These are phyloP conservation scores for Elsinoe fawcettii DNA, from an alignment of 2,329 filamentous ascomycete genomes.

Conservation along the genomic window DNA sequence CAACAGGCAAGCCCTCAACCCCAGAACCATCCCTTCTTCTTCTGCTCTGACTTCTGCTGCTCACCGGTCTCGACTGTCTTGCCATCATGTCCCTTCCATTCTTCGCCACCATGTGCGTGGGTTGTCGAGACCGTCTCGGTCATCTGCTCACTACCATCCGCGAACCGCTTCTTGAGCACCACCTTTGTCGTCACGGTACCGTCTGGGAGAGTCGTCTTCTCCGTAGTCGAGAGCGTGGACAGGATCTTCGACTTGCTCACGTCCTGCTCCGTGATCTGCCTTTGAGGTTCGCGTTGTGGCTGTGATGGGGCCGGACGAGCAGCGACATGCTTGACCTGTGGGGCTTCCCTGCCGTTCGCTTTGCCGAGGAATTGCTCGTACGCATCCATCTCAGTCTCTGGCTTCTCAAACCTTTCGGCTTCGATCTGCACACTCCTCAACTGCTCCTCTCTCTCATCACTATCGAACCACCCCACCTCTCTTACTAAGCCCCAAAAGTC, in stretches of 20 bases:
- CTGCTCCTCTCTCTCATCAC: constrained; percentile 14
- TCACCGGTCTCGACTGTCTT: constrained; percentile 6
- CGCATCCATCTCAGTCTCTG: constrained; percentile 44
- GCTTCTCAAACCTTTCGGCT: constrained; percentile 18
- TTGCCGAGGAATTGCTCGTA: constrained; percentile 43
- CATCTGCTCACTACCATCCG: constrained; percentile 53
- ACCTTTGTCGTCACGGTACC: constrained; percentile 52
- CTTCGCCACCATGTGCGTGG: constrained; percentile 5
- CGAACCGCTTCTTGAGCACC: constrained; percentile 50
- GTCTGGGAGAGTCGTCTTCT: constrained; percentile 48
- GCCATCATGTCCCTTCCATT: neutral
- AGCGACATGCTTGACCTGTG: neutral
- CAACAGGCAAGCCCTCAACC: neutral
- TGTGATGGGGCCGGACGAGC: neutral
- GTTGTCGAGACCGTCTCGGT: constrained; percentile 46
- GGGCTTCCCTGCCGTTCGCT: neutral
- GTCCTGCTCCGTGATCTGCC: neutral
- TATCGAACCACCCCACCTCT: constrained; percentile 19
- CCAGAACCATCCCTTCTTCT: constrained; percentile 20
- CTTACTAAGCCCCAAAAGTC: constrained; percentile 19
- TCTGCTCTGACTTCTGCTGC: constrained; percentile 1
- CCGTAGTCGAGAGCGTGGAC: constrained; percentile 51
- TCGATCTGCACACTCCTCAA: constrained; percentile 7
- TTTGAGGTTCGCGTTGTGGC: neutral
- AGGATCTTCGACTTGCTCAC: constrained; percentile 32